phyloP scores from a whole-genome alignment of 2,329 filamentous ascomycete species.

The Alternaria dauci region DNA sequence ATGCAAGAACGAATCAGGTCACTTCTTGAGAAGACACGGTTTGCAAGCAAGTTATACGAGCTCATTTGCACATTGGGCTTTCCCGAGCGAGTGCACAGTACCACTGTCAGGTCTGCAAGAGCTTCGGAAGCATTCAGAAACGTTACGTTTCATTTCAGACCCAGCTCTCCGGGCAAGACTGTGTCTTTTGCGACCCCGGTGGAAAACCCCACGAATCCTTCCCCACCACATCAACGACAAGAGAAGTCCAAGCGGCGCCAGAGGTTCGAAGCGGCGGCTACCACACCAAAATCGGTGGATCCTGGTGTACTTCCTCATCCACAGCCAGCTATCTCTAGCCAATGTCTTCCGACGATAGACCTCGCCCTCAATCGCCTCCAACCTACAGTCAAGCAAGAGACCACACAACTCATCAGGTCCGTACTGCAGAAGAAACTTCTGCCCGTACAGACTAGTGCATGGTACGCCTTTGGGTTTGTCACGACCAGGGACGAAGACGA shows the following conservation, averaged over 20 bases:
- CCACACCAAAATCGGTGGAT: accelerated
- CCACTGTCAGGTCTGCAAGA: conserved; percentile 12
- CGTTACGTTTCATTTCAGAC: background rate
- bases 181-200: accelerated
- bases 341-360: background rate
- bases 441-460: background rate
- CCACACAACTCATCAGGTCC: background rate
- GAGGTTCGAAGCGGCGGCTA: no score
- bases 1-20: conserved; percentile 3
- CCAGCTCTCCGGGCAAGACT: background rate
- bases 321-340: background rate
- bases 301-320: no score
- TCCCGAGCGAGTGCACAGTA: conserved; percentile 14
- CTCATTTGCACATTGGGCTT: conserved; percentile 20
- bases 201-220: background rate
- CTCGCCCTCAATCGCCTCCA: background rate
- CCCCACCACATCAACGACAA: background rate
- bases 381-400: conserved; percentile 13
- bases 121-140: background rate
- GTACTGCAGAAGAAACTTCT: conserved; percentile 1
- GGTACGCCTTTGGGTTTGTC: conserved; percentile 30
- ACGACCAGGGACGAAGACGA: conserved; percentile 13
- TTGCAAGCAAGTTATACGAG: conserved; percentile 15
- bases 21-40: conserved; percentile 11
- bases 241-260: background rate